Evolutionary conservation across 2,329 filamentous ascomycete species (phyloP).

Genomic region (Aspergillus bombycis): DNA sequence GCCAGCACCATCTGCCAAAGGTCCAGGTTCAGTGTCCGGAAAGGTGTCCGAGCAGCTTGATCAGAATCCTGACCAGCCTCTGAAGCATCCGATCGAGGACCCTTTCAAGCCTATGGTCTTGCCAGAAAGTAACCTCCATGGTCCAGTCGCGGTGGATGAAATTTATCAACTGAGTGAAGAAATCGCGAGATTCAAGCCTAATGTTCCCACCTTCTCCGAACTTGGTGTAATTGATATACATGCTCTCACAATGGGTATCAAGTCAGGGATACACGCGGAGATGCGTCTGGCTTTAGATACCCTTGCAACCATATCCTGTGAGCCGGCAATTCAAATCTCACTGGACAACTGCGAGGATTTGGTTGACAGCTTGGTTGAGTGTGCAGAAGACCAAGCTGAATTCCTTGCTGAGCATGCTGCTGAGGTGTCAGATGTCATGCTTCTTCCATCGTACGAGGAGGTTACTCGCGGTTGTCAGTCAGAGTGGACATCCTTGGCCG

Average conservation of each 20-base stretch:
- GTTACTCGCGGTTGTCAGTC: constrained; percentile 75
- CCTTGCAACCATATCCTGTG: constrained; percentile 71
- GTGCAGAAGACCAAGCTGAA: constrained; percentile 85
- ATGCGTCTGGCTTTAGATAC: constrained; percentile 88
- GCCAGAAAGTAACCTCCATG: constrained; percentile 61
- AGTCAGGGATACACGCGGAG: constrained; percentile 86
- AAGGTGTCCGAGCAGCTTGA: constrained; percentile 36
- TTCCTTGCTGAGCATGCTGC: constrained; percentile 79
- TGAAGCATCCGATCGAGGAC: constrained; percentile 46
- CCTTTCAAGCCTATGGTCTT: constrained; percentile 52
- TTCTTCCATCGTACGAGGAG: constrained; percentile 84
- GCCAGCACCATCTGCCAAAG: constrained; percentile 33
- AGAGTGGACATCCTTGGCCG: constrained; percentile 73
- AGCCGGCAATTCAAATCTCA: constrained; percentile 65
- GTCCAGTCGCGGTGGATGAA: constrained; percentile 71
- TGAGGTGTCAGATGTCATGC: constrained; percentile 84
- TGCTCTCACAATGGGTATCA: constrained; percentile 83
- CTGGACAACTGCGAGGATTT: constrained; percentile 82
- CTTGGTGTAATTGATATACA: constrained; percentile 88
- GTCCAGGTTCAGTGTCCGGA: constrained; percentile 26
- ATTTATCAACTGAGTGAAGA: constrained; percentile 67
- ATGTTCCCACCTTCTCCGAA: constrained; percentile 73
- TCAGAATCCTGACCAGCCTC: constrained; percentile 33
- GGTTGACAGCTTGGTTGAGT: constrained; percentile 84
- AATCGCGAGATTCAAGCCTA: constrained; percentile 70